Evolutionary conservation across 495 filamentous ascomycete species (phyloP).

Genomic region (Aspergillus hancockii): DNA sequence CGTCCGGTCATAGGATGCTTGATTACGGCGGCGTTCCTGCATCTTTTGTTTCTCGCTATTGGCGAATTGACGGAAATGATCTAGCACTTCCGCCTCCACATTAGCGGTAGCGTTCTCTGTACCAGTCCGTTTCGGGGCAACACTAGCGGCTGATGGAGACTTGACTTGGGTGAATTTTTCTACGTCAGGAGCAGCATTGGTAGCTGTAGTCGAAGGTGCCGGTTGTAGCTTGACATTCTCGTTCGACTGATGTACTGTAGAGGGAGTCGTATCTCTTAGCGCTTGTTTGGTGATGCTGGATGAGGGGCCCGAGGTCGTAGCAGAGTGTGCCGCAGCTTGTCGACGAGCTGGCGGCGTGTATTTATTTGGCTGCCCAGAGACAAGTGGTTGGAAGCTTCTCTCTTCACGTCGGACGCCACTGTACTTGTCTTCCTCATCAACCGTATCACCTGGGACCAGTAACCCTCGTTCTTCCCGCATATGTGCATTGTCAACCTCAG

Average conservation of each 20-base stretch:
- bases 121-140: constrained; percentile 28
- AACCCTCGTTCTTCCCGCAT: constrained; percentile 84
- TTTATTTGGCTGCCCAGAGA: constrained; percentile 65
- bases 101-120: constrained; percentile 69
- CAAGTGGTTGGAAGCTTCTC: constrained; percentile 65
- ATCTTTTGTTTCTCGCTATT: constrained; percentile 71
- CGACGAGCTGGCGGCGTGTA: constrained; percentile 89
- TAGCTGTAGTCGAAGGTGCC: constrained; percentile 18
- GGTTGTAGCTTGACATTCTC: constrained; percentile 40
- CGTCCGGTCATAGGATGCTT: constrained; percentile 71
- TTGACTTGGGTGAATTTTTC: constrained; percentile 37
- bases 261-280: constrained; percentile 24
- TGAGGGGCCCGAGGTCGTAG: constrained; percentile 74
- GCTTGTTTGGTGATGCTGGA: constrained; percentile 39
- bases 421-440: constrained; percentile 93
- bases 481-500: constrained; percentile 68
- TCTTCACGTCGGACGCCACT: constrained; percentile 83
- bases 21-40: constrained; percentile 69
- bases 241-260: constrained; percentile 19
- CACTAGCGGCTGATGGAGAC: constrained; percentile 21
- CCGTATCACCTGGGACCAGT: constrained; percentile 59
- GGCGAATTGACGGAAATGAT: constrained; percentile 82
- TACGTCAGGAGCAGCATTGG: constrained; percentile 30
- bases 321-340: constrained; percentile 67
- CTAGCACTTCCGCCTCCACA: constrained; percentile 75